Percentiles rank a stretch among this genome's conserved stretches.
phyloP scores from a whole-genome alignment of 805 yeast species.

The Schizosaccharomyces pombe region DNA sequence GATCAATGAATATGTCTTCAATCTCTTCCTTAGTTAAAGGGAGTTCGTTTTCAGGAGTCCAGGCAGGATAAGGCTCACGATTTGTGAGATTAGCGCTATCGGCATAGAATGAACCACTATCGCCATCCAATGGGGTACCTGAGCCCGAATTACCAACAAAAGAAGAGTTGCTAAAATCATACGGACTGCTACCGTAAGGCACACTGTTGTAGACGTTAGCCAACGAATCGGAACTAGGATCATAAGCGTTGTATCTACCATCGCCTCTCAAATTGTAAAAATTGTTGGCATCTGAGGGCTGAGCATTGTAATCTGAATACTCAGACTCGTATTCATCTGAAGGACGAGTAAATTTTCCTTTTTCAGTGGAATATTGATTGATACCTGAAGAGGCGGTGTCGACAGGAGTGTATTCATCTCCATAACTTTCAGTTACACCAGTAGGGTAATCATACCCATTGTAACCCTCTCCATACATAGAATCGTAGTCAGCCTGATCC shows the following conservation, averaged over 20 bases:
- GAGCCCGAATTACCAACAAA: background rate
- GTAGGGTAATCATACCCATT: background rate
- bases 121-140: background rate
- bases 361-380: background rate
- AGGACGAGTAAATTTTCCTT: background rate
- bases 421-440: background rate
- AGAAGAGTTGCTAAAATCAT: background rate
- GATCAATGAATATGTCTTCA: constrained; percentile 30
- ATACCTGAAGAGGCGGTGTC: background rate
- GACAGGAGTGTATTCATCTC: background rate
- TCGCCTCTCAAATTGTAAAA: background rate
- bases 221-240: background rate
- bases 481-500: background rate
- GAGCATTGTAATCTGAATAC: background rate
- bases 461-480: background rate
- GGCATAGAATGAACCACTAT: background rate
- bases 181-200: background rate
- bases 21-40: constrained; percentile 53
- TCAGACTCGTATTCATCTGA: background rate
- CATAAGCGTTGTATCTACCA: background rate
- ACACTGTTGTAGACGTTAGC: background rate
- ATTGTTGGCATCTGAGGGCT: background rate
- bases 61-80: constrained; percentile 85
- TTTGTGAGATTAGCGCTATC: background rate
- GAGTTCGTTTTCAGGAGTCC: constrained; percentile 82